Evolutionary conservation across 495 filamentous ascomycete species (phyloP).

Genomic region (Penicillium pulvis): DNA sequence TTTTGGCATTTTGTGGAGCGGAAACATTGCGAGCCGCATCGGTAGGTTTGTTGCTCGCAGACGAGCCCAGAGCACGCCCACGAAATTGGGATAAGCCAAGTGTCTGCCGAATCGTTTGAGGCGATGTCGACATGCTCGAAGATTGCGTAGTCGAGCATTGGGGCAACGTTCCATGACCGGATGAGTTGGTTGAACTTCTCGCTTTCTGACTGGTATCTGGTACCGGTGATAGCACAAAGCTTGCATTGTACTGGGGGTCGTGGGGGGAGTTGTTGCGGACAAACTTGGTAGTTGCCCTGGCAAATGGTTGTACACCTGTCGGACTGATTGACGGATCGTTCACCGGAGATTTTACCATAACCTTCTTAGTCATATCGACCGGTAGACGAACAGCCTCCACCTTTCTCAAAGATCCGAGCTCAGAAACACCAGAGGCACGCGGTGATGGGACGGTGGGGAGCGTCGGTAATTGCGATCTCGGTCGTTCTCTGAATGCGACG

Average conservation of each 20-base stretch:
- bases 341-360: conserved; percentile 9
- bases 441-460: conserved; percentile 13
- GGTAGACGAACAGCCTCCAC: conserved; percentile 9
- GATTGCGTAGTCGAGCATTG: not conserved
- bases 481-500: conserved; percentile 12
- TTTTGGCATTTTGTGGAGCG: not conserved
- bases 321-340: conserved; percentile 11
- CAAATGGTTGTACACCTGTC: conserved; percentile 6
- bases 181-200: conserved; percentile 2
- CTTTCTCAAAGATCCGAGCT: conserved; percentile 14
- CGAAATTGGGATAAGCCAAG: not conserved
- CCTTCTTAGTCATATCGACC: conserved; percentile 12
- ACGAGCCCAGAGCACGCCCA: not conserved
- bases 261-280: not conserved
- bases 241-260: conserved; percentile 2
- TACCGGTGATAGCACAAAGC: conserved; percentile 6
- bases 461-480: conserved; percentile 7
- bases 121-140: not conserved
- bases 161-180: not conserved
- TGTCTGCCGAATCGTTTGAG: not conserved
- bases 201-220: conserved; percentile 5
- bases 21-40: not conserved
- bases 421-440: conserved; percentile 14
- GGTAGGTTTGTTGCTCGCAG: not conserved
- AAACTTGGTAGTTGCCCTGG: not conserved